Evolutionary conservation across 75 land plant genomes (phyloP).

Genomic region (Pseudotsuga menziesii): DNA sequence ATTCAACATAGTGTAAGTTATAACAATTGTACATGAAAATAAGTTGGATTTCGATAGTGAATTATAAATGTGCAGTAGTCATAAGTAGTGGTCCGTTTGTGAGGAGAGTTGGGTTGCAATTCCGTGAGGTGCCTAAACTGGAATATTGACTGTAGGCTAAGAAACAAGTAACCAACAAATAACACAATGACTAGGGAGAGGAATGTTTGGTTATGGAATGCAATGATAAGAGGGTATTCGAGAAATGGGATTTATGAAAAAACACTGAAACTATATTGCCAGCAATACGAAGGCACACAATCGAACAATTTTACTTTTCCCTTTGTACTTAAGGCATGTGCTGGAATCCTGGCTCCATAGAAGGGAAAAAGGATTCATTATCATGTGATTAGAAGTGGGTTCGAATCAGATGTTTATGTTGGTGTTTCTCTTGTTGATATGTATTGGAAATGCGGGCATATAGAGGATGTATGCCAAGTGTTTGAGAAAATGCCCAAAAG

Average conservation of each 20-base stretch:
- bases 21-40: too few species aligned
- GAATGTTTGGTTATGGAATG: too few species aligned
- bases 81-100: too few species aligned
- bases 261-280: slow-evolving; percentile 58
- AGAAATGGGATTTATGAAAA: slow-evolving; percentile 38
- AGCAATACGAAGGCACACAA: slow-evolving; percentile 52
- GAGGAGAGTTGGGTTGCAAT: too few species aligned
- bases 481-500: slow-evolving; percentile 10
- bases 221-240: too few species aligned
- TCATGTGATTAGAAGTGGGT: slow-evolving; percentile 10
- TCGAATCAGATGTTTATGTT: slow-evolving; percentile 8
- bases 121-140: too few species aligned
- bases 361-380: slow-evolving; percentile 36
- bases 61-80: too few species aligned
- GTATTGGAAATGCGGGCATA: slow-evolving; percentile 32
- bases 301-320: slow-evolving; percentile 60
- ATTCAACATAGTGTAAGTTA: too few species aligned
- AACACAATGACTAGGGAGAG: too few species aligned
- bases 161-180: too few species aligned
- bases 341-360: slow-evolving; percentile 28
- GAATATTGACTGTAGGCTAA: too few species aligned
- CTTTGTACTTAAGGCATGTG: slow-evolving; percentile 56
- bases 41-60: too few species aligned
- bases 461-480: slow-evolving; percentile 15
- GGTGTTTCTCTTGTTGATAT: slow-evolving; percentile 27